phyloP scores from a whole-genome alignment of 441 rosid genomes.

The California macrophylla region DNA sequence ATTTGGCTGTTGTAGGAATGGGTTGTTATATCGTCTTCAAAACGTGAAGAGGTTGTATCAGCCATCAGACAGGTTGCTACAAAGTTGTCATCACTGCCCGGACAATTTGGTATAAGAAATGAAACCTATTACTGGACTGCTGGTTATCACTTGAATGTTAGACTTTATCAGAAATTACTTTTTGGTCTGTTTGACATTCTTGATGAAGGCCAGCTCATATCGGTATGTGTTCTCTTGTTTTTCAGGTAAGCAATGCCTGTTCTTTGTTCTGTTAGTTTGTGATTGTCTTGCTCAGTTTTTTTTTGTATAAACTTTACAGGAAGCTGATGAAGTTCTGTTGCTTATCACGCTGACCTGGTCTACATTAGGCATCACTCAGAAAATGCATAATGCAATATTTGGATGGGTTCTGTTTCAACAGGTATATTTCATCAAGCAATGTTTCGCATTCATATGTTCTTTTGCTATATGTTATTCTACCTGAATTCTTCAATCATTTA shows the following conservation, averaged over 20 bases:
- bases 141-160: conserved; percentile 65
- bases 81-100: conserved; percentile 54
- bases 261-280: conserved; percentile 8
- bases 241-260: conserved; percentile 9
- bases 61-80: conserved; percentile 56
- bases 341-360: conserved; percentile 70
- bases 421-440: conserved; percentile 35
- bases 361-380: conserved; percentile 79
- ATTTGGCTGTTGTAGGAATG: conserved; percentile 50
- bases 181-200: conserved; percentile 72
- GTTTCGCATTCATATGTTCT: background rate
- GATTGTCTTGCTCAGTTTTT: conserved; percentile 21
- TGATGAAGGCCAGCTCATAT: conserved; percentile 86
- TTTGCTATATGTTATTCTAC: background rate
- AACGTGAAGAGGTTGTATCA: conserved; percentile 64
- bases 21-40: conserved; percentile 61
- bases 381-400: conserved; percentile 64
- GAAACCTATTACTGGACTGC: conserved; percentile 80
- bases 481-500: background rate
- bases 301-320: conserved; percentile 36
- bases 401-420: conserved; percentile 83
- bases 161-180: conserved; percentile 74
- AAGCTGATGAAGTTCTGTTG: conserved; percentile 50
- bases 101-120: conserved; percentile 50
- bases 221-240: conserved; percentile 39